A percentile compares a stretch with the other conserved stretches of the same genome.
Evolutionary conservation across 805 yeast genomes (phyloP).

Genomic region (Ogataea corticis): DNA sequence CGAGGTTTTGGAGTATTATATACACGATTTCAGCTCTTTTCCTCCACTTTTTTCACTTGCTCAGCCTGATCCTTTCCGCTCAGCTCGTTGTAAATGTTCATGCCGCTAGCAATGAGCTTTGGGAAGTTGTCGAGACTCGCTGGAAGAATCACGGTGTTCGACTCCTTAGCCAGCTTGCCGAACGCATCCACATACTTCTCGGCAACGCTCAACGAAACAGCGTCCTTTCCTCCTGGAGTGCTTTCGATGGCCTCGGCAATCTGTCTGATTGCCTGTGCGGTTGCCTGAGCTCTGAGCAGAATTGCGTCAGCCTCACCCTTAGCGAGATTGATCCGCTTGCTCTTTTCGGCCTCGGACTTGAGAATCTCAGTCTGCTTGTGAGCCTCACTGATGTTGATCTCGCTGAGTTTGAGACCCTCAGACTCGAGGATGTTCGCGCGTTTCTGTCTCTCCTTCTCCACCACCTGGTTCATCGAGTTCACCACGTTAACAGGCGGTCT

Average conservation of each 20-base stretch:
- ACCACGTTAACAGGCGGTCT: slow-evolving; percentile 84
- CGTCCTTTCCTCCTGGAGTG: slow-evolving; percentile 72
- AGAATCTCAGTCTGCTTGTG: slow-evolving; percentile 67
- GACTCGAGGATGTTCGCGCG: slow-evolving; percentile 85
- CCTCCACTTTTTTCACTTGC: slow-evolving; percentile 15
- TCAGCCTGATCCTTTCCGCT: slow-evolving; percentile 38
- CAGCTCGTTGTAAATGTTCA: slow-evolving; percentile 60
- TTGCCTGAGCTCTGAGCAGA: slow-evolving; percentile 64
- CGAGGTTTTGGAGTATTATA: too few relatives aligned
- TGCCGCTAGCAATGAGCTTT: slow-evolving; percentile 71
- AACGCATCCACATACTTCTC: slow-evolving; percentile 82
- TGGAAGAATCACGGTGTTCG: slow-evolving; percentile 77
- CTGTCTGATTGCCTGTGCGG: slow-evolving; percentile 65
- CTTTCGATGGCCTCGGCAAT: slow-evolving; percentile 67
- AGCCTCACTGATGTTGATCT: slow-evolving; percentile 84
- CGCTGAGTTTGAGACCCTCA: slow-evolving; percentile 79
- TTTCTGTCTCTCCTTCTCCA: slow-evolving; percentile 81
- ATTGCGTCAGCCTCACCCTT: slow-evolving; percentile 74
- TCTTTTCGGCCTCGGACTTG: slow-evolving; percentile 71
- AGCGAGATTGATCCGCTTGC: slow-evolving; percentile 66
- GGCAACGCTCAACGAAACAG: slow-evolving; percentile 77
- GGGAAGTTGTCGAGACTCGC: slow-evolving; percentile 74
- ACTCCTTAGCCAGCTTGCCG: slow-evolving; percentile 78
- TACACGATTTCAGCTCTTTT: not conserved
- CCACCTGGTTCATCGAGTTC: slow-evolving; percentile 91